These are phyloP conservation scores for Suillus alpinus DNA, from an alignment of 768 basidiomycete species.

Conservation along the genomic window DNA sequence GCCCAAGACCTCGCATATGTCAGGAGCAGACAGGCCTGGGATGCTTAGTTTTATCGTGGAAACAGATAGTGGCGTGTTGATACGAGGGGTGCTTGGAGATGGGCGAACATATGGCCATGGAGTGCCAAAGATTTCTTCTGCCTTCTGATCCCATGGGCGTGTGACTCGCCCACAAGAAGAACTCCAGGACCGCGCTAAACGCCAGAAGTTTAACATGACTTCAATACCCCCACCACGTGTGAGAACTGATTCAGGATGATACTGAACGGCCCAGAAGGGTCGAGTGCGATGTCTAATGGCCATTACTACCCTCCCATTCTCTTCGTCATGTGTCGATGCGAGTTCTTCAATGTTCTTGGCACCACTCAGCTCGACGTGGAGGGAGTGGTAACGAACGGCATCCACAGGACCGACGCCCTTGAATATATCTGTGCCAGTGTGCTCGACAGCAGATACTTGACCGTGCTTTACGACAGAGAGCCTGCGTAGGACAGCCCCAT, in stretches of 20 bases:
- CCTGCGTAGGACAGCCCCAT: constrained; percentile 58
- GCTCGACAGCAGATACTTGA: constrained; percentile 63
- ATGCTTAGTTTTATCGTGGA: constrained; percentile 40
- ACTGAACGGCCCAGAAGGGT: constrained; percentile 88
- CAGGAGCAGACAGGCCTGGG: constrained; percentile 39
- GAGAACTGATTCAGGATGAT: constrained; percentile 83
- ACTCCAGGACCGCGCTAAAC: constrained; percentile 59
- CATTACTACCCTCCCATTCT: constrained; percentile 74
- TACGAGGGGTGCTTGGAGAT: constrained; percentile 18
- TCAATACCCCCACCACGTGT: constrained; percentile 68
- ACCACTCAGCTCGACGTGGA: constrained; percentile 53
- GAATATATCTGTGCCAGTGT: constrained; percentile 61
- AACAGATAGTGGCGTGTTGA: constrained; percentile 9
- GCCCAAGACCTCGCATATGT: constrained; percentile 62
- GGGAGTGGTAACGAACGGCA: constrained; percentile 80
- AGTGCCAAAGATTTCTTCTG: constrained; percentile 40
- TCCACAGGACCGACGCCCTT: constrained; percentile 48
- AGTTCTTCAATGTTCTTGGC: constrained; percentile 56
- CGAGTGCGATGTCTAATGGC: constrained; percentile 57
- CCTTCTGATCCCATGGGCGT: constrained; percentile 39
- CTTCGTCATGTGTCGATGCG: constrained; percentile 62
- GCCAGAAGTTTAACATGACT: constrained; percentile 74
- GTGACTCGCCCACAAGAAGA: constrained; percentile 34
- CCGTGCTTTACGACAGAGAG: constrained; percentile 76
- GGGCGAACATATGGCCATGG: constrained; percentile 55